Base-by-base conservation (phyloP, 179 eudicot species). In the Heliamphora pulchella region DNA sequence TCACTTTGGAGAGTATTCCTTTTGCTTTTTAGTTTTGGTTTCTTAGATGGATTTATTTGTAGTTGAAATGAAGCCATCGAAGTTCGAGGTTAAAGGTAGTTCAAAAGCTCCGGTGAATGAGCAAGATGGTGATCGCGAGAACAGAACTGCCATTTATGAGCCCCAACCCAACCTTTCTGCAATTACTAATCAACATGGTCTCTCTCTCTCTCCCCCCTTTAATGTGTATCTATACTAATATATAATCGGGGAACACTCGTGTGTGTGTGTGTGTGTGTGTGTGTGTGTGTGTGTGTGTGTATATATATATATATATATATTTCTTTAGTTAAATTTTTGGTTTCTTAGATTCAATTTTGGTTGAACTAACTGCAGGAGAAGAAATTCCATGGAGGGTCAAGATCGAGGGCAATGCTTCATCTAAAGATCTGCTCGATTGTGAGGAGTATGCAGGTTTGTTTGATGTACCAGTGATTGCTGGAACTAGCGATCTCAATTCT, bases 361-460 rank as follows among this genome's bases (percentile, higher is more conserved):
- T 62, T 54, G 10, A 61, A 67, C 59, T 80, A 31, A 53, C 54
- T 80, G 57, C 76, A 78, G 81, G 59, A 58, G 85, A 80, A 74
- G 79, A 83, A n/a, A 87, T 84, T 74, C 80, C 65, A 44, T 81
- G 41, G 59, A 58, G 58, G 57, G 64, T 51, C 47, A 64, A 63
- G 54, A 80, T 50, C 31, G 71, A 80, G 63, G 15, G 48, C 44
- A 20, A 80, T 62, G 53, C 50, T 74, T 68, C 57, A 39, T 71
- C 71, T 47, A 44, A 11, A 57, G 71, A 80, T 14, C 14, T 2
- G 20, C 44, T 43, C 18, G 22, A 54, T 74, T 18, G 18, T 2
- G 63, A 74, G 47, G 63, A 55, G 68, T 53, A n/a, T 15, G 39
- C 43, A 47, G 82, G 82, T 80, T 53, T 7, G 73, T 63, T 64